phyloP scores from a whole-genome alignment of 2,329 filamentous ascomycete species.

The Dothidotthia symphoricarpi region DNA sequence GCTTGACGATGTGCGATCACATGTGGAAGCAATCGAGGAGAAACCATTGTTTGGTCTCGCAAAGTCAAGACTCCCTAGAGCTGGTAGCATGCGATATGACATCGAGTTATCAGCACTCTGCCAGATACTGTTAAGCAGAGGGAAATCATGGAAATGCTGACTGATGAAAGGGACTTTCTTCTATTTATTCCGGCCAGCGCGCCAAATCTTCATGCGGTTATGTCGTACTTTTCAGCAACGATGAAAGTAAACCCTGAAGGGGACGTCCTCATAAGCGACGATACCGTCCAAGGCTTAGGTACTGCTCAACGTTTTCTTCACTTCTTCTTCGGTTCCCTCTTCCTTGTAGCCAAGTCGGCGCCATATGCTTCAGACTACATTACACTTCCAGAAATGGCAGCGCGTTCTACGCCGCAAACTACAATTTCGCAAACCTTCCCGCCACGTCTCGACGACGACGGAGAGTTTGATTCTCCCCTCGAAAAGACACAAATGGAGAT shows the following conservation, averaged over 20 bases:
- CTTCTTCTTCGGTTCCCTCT: constrained; percentile 72
- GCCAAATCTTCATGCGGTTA: constrained; percentile 73
- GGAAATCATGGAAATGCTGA: constrained; percentile 9
- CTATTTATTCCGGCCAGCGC: constrained; percentile 76
- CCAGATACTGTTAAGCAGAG: not conserved
- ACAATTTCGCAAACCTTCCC: constrained; percentile 34
- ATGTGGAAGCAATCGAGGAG: no score
- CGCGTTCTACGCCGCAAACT: constrained; percentile 20
- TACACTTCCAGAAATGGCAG: constrained; percentile 29
- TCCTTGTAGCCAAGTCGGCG: constrained; percentile 61
- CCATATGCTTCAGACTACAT: constrained; percentile 31
- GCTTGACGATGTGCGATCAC: no score
- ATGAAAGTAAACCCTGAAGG: constrained; percentile 90
- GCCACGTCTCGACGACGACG: constrained; percentile 36
- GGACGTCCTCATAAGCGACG: constrained; percentile 88
- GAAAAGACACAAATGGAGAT: constrained; percentile 28
- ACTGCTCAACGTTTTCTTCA: constrained; percentile 68
- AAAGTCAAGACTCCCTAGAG: not conserved
- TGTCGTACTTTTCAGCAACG: constrained; percentile 88
- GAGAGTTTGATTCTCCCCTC: constrained; percentile 24
- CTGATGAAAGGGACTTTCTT: constrained; percentile 68
- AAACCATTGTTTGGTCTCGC: constrained; percentile 2
- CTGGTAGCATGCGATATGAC: not conserved
- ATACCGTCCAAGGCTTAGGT: constrained; percentile 92
- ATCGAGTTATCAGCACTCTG: not conserved